phyloP scores from a whole-genome alignment of 1,139 yeast genomes.

The Zhuliangozyma blackwelliae region DNA sequence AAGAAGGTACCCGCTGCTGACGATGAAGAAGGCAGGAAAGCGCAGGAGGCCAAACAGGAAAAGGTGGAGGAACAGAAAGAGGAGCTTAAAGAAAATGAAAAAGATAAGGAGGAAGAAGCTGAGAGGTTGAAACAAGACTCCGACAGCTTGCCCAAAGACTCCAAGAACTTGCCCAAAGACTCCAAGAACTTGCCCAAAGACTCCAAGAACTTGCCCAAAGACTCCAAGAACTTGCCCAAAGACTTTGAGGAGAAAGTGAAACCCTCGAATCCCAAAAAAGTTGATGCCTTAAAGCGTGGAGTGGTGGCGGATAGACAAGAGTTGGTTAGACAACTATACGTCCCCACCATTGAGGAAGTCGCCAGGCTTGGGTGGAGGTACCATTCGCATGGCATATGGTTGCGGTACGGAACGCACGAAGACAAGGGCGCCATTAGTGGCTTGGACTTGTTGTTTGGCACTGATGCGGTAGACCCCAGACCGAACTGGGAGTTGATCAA shows the following conservation, averaged over 20 bases:
- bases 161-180: conserved; percentile 1
- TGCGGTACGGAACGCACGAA: conserved; percentile 34
- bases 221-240: not conserved
- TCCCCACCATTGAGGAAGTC: conserved; percentile 32
- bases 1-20: conserved; percentile 7
- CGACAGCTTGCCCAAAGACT: conserved; percentile 1
- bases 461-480: conserved; percentile 73
- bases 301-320: conserved; percentile 19
- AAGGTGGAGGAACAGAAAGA: conserved; percentile 11
- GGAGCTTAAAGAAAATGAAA: conserved; percentile 3
- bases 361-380: conserved; percentile 32
- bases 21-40: conserved; percentile 12
- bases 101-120: conserved; percentile 3
- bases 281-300: conserved; percentile 8
- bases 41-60: conserved; percentile 12
- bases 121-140: not conserved
- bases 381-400: conserved; percentile 31
- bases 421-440: conserved; percentile 32
- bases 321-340: conserved; percentile 19
- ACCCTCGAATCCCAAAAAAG: conserved; percentile 2
- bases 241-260: conserved; percentile 3
- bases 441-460: conserved; percentile 67
- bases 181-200: conserved; percentile 1
- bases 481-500: conserved; percentile 56
- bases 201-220: conserved; percentile 1